Evolutionary conservation across 371 early-diverging fungal species (phyloP), one percentile per base, ranked within the genome.

Genomic region (Blakeslea trispora): DNA sequence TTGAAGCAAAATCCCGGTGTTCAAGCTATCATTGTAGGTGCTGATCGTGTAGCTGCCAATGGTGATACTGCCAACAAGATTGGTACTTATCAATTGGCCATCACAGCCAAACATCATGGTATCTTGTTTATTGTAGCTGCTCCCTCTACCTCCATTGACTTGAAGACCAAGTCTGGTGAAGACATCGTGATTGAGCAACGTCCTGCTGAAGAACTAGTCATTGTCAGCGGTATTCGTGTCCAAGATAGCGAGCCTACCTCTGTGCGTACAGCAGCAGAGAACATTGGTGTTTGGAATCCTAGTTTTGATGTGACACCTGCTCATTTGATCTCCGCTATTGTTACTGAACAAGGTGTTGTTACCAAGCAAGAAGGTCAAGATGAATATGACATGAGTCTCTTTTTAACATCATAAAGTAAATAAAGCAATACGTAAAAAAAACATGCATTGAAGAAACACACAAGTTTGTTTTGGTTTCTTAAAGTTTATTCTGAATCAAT

Each of bases 21-120:
- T 5, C 75, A 83, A 14, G 98, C 96, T 24, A 88, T 98, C 37
- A 83, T 98, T 28, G 97, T 98, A 2, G 98, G 98, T 43, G 98
- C 98, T 1, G 98, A 98, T 64, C 89, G 97, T 59, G 96, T 98
- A 0, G 93, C 97, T 13, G 88, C 89, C 31, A 98, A 96, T 59
- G 98, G 98, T 34, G 98, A 98, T 63, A 98, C 98, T 0, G 97
- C 98, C 50, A 98, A 98, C 79, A 98, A 98, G 77, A 96, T 98
- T 49, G 98, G 98, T 23, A 98, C 97, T 1, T 97, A 95, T 66
- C 97, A 96, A 67, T 75, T 97, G 53, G 96, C 98, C 39, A 91
- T 96, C 53, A 75, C 91, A 1, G 97, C 97, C 13, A 81, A 79
- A 46, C 81, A 88, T 68, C 95, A 96, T 66, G 81, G 81, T n/a